Evolutionary conservation across 257 asterid species (phyloP).

Genomic region (Jaltomata sinuosa): DNA sequence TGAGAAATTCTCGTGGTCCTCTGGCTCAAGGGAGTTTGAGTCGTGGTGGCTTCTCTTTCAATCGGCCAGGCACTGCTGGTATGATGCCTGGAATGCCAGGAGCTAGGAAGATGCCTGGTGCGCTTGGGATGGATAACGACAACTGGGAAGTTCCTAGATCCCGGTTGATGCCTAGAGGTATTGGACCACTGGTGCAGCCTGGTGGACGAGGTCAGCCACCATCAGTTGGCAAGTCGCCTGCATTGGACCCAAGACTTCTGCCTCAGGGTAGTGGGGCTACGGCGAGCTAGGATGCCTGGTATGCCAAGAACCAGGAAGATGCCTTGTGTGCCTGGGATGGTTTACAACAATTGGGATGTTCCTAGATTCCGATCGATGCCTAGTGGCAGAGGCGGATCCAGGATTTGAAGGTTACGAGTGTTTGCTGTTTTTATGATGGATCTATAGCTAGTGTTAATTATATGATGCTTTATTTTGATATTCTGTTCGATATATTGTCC

Average conservation of each 20-base stretch:
- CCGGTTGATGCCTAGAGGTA: conserved; percentile 69
- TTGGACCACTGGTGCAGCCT: conserved; percentile 25
- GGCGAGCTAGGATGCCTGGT: no score
- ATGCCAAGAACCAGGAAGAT: no score
- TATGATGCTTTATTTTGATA: no score
- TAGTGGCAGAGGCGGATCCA: neutral
- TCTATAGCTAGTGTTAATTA: no score
- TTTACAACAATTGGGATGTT: no score
- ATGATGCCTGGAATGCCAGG: conserved; percentile 99
- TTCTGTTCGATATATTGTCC: no score
- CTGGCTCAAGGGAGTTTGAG: conserved; percentile 48
- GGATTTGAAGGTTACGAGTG: no score
- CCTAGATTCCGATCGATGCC: no score
- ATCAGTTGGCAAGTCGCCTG: conserved; percentile 40
- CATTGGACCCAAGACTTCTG: conserved; percentile 35
- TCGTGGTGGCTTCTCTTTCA: conserved; percentile 57
- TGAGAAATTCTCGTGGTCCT: conserved; percentile 49
- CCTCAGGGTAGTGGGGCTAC: conserved; percentile 76
- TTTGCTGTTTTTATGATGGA: no score
- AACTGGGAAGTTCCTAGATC: conserved; percentile 76
- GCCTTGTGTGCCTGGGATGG: no score
- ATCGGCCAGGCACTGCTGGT: conserved; percentile 75
- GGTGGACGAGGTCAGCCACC: conserved; percentile 45
- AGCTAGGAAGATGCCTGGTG: conserved; percentile 71
- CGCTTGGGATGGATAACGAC: conserved; percentile 60